Evolutionary conservation across 2,329 filamentous ascomycete genomes (phyloP), one percentile per base, ranked within the genome.

Genomic region (Phaeosphaeriaceae sp.): DNA sequence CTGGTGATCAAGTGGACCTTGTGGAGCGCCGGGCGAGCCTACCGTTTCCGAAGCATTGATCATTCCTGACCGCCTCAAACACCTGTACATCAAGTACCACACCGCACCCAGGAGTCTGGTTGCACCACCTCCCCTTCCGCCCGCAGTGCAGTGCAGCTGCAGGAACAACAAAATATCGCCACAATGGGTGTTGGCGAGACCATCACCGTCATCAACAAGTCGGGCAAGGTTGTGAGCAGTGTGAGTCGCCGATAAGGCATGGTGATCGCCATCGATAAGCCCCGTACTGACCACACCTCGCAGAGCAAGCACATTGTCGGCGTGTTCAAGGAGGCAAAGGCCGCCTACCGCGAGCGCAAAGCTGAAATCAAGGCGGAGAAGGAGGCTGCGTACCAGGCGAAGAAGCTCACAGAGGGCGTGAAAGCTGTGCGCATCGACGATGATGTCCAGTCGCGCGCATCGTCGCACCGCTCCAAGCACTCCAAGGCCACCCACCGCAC

Each of bases 281-380:
- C 59, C 54, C n/a, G 47, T 46, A 42, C 52, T 64, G 63, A 70
- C 68, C 55, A 70, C 55, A 70, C 68, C 55, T 53, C 49, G 30
- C 72, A 96, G 93, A 93, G 93, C 73, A 97, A 96, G 80, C 92
- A 97, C 70, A 83, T 98, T 23, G 87, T 96, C 73, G 90, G 89
- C 75, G 90, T 97, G 73, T 96, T 97, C 84, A 97, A 93, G 77
- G 93, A 97, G 76, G 94, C 94, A 64, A 93, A 92, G 75, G 88
- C 89, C 54, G 91, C 92, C 58, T 98, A 98, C 79, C 86, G 89
- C 57, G 92, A 97, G 73, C 92, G 92, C 74, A 97, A 96, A 78
- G 90, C 92, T 7, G 88, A 93, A 67, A 85, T 97, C 69, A 89
- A 88, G 75, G 88, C 89, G 21, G 88, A 92, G 66, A 86, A 88